Evolutionary conservation across 2,329 filamentous ascomycete genomes (phyloP).

Genomic region (Fusarium proliferatum): DNA sequence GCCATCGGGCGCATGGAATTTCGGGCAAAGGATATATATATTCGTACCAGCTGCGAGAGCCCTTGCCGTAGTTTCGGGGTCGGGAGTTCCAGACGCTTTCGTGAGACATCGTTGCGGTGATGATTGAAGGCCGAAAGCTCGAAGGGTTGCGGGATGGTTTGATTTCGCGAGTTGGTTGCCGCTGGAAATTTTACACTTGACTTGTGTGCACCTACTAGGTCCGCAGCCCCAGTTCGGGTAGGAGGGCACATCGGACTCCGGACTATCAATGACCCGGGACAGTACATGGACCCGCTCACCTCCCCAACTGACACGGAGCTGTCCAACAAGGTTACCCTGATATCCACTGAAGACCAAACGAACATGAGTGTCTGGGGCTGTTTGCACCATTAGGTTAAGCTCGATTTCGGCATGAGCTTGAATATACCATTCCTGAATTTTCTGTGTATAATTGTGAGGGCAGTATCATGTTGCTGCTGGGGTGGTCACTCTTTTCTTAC

Average conservation of each 20-base stretch:
- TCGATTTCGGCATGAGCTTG: not conserved
- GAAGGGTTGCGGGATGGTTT: constrained; percentile 46
- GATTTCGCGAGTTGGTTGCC: constrained; percentile 50
- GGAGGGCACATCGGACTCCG: constrained; percentile 10
- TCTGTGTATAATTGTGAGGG: not conserved
- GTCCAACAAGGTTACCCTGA: constrained; percentile 19
- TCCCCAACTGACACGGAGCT: not conserved
- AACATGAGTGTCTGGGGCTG: not conserved
- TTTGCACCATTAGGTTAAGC: not conserved
- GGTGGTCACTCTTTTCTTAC: not conserved
- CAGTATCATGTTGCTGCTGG: not conserved
- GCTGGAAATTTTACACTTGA: constrained; percentile 48
- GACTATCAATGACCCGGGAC: not conserved
- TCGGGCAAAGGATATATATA: constrained; percentile 2
- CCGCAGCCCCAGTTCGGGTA: constrained; percentile 50
- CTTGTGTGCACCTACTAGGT: constrained; percentile 51
- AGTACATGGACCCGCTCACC: not conserved
- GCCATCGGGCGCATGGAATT: constrained; percentile 8
- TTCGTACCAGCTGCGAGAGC: constrained; percentile 89
- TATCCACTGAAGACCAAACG: constrained; percentile 3
- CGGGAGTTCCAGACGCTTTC: constrained; percentile 99
- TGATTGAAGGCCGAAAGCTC: constrained; percentile 47
- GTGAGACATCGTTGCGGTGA: constrained; percentile 71
- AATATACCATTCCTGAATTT: not conserved
- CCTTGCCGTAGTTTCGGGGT: constrained; percentile 97